Evolutionary conservation across 495 filamentous ascomycete genomes (phyloP), one percentile per base, ranked within the genome.

Genomic region (Xylaria curta): DNA sequence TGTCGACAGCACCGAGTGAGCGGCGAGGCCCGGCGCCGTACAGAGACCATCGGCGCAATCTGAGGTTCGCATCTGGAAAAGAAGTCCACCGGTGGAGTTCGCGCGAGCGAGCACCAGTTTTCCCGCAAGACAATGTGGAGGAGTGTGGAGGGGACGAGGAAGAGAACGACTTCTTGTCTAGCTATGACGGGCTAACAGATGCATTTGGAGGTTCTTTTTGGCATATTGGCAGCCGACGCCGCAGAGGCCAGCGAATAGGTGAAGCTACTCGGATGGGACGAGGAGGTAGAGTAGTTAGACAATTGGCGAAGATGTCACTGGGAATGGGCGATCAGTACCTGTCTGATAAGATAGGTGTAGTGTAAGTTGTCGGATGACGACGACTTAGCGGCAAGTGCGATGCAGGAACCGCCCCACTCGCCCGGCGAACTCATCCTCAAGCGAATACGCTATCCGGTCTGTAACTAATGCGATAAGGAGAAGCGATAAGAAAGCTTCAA

Each of bases 11-110:
- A 76, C 65, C 53, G 78, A 77, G 56, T 74, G 76, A 24, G 75
- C 53, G 24, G 70, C 62, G 19, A 75, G 65, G 42, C 77, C 76
- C 56, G 78, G 73, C 63, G 81, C 74, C 47, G 70, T 64, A 76
- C 81, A 83, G 47, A 78, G 68, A 73, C 76, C 75, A 70, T 80
- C 76, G 72, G 67, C 73, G 74, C 81, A 83, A 53, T 79, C 67
- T 59, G 74, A 73, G 65, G 67, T 4, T 68, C 75, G 72, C 77
- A 79, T 79, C 75, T 66, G 69, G 69, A 58, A 62, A 38, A 9
- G 5, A 17, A 10, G 10, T 40, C 19, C 17, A 13, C 17, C 17
- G 21, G 33, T 49, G 12, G 19, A 38, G 21, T 36, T 42, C 59
- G 68, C 42, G 40, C 49, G 33, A 59, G 36, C 33, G 38, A 66